These are phyloP conservation scores for Myriosclerotinia duriaeana DNA, from an alignment of 2,329 filamentous ascomycete genomes.

Conservation along the genomic window DNA sequence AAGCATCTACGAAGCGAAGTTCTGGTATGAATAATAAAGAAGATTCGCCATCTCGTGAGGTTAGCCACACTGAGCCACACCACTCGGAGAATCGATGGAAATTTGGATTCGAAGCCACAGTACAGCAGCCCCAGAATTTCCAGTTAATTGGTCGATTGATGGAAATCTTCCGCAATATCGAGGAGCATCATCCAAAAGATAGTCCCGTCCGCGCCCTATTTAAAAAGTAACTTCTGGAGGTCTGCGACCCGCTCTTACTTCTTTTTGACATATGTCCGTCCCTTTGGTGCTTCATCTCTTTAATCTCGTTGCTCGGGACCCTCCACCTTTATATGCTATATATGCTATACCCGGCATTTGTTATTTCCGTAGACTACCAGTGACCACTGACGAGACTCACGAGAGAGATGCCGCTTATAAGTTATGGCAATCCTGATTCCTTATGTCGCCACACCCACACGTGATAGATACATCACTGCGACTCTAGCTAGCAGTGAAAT, in stretches of 20 bases:
- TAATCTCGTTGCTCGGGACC: background rate
- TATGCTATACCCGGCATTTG: background rate
- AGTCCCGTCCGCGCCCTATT: conserved; percentile 9
- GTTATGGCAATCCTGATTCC: too few relatives aligned
- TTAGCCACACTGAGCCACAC: conserved; percentile 13
- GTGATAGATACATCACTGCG: too few relatives aligned
- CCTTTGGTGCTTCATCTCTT: conserved; percentile 11
- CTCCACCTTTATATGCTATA: background rate
- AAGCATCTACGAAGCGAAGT: background rate
- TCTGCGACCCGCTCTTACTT: conserved; percentile 9
- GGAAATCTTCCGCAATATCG: conserved; percentile 6
- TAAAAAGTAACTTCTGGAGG: conserved; percentile 7
- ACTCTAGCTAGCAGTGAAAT: too few relatives aligned
- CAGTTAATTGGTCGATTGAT: background rate
- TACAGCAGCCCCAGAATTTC: background rate
- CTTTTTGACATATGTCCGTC: conserved; percentile 17
- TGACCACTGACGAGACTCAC: too few relatives aligned
- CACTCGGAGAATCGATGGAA: conserved; percentile 3
- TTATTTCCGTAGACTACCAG: conserved; percentile 1
- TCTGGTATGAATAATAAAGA: background rate
- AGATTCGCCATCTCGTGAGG: background rate
- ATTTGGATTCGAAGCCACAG: conserved; percentile 10
- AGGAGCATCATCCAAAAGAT: conserved; percentile 12
- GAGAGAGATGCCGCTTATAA: too few relatives aligned
- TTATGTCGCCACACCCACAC: too few relatives aligned